A percentile compares a stretch with the other conserved stretches of the same genome.
Conservation (phyloP, 306 rosid genomes). For the Rubus idaeus region DNA sequence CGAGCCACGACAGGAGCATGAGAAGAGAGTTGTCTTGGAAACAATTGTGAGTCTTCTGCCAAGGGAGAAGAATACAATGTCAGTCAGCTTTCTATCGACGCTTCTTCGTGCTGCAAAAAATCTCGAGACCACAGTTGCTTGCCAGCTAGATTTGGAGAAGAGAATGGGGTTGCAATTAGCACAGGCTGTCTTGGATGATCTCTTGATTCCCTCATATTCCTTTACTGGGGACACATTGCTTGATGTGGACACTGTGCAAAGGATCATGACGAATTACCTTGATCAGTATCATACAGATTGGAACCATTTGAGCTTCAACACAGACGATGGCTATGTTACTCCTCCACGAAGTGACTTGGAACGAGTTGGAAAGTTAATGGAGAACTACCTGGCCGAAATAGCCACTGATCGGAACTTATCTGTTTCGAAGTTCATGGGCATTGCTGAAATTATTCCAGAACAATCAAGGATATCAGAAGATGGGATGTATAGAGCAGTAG, state of each 20-base stretch:
- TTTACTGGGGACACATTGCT: slow-evolving; percentile 78
- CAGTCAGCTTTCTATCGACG: slow-evolving; percentile 95
- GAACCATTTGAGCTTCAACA: slow-evolving; percentile 33
- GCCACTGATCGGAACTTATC: slow-evolving; percentile 73
- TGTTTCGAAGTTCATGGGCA: slow-evolving; percentile 56
- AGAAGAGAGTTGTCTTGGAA: slow-evolving; percentile 86
- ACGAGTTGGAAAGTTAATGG: slow-evolving; percentile 78
- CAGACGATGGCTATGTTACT: slow-evolving; percentile 52
- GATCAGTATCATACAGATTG: slow-evolving; percentile 44
- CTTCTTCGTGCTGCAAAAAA: slow-evolving; percentile 73
- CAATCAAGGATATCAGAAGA: slow-evolving; percentile 81
- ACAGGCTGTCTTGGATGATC: slow-evolving; percentile 83
- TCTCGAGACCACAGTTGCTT: slow-evolving; percentile 93
- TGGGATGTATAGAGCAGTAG: slow-evolving; percentile 89
- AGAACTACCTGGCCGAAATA: slow-evolving; percentile 80
- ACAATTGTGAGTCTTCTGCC: slow-evolving; percentile 90
- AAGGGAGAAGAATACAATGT: slow-evolving; percentile 65
- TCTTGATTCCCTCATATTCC: slow-evolving; percentile 82
- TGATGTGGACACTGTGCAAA: slow-evolving; percentile 81
- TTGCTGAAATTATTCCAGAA: slow-evolving; percentile 84
- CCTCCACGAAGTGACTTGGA: slow-evolving; percentile 55
- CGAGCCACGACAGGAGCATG: slow-evolving; percentile 72
- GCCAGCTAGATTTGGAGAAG: slow-evolving; percentile 91
- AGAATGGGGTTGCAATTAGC: slow-evolving; percentile 74
- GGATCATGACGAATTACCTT: slow-evolving; percentile 63